Conservation (phyloP, 352 stramenopile genomes). For the Blastocystis sp. region DNA sequence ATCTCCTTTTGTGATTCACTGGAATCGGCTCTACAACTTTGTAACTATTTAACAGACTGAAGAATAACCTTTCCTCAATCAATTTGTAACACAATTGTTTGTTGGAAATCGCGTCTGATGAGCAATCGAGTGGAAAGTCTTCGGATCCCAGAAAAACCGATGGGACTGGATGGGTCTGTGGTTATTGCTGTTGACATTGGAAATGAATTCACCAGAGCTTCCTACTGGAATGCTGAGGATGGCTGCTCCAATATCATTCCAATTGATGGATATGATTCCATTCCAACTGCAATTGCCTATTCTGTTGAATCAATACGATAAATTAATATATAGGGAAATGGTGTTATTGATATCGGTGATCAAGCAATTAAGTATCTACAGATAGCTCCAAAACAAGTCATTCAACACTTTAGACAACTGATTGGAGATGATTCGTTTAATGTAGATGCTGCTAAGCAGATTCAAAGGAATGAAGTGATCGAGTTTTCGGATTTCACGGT, state of each 20-base stretch:
- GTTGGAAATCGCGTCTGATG: not conserved
- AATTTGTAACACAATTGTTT: not conserved
- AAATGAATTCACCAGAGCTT: conserved; percentile 44
- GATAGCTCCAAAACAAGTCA: conserved; percentile 40
- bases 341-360: not conserved
- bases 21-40: conserved; percentile 6
- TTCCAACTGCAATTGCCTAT: conserved; percentile 52
- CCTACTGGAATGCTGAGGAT: conserved; percentile 59
- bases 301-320: not conserved
- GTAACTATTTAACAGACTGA: conserved; percentile 58
- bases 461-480: not conserved
- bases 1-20: conserved; percentile 12
- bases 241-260: not conserved
- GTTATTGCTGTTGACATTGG: conserved; percentile 48
- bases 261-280: not conserved
- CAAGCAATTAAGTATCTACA: not conserved
- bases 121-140: not conserved
- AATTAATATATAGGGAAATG: not conserved
- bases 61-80: not conserved
- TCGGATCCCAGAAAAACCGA: not conserved
- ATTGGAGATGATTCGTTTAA: not conserved
- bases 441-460: not conserved
- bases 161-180: not conserved
- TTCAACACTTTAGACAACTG: conserved; percentile 13
- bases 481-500: not conserved